Evolutionary conservation across 768 basidiomycete genomes (phyloP).

Genomic region (Chlorophyllum brunneum): DNA sequence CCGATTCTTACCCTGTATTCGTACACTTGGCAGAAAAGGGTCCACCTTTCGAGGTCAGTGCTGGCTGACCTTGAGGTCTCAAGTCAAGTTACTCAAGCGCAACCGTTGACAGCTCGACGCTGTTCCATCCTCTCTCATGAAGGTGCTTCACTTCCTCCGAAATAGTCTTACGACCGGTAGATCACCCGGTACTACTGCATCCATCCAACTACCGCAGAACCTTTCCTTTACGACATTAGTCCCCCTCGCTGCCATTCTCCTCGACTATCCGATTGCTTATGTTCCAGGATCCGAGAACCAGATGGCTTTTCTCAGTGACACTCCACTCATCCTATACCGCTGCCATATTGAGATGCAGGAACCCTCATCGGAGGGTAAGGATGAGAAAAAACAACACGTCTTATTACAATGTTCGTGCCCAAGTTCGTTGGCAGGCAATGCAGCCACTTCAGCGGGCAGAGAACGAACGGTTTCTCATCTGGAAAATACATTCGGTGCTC

Average conservation of each 20-base stretch:
- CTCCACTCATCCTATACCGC: slow-evolving; percentile 29
- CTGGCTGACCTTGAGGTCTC: not conserved
- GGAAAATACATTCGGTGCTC: slow-evolving; percentile 1
- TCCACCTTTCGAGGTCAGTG: not conserved
- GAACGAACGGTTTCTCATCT: not conserved
- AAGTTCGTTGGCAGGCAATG: not conserved
- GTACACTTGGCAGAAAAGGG: not conserved
- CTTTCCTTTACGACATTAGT: slow-evolving; percentile 30
- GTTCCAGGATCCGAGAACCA: slow-evolving; percentile 26
- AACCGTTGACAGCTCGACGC: not conserved
- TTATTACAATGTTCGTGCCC: slow-evolving; percentile 13
- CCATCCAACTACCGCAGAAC: slow-evolving; percentile 25
- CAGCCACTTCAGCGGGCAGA: not conserved
- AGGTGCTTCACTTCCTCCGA: slow-evolving; percentile 2
- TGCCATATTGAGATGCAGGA: slow-evolving; percentile 39
- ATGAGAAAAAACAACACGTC: slow-evolving; percentile 10
- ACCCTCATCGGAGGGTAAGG: slow-evolving; percentile 24
- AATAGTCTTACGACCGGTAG: not conserved
- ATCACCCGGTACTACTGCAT: slow-evolving; percentile 4
- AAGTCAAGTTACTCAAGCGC: not conserved
- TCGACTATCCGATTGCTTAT: slow-evolving; percentile 61
- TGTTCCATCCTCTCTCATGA: slow-evolving; percentile 6
- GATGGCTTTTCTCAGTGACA: slow-evolving; percentile 39
- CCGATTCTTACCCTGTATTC: not conserved
- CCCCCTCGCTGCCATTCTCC: slow-evolving; percentile 53